Base-by-base conservation (phyloP, 805 yeast species). In the Candida krabiensis region DNA sequence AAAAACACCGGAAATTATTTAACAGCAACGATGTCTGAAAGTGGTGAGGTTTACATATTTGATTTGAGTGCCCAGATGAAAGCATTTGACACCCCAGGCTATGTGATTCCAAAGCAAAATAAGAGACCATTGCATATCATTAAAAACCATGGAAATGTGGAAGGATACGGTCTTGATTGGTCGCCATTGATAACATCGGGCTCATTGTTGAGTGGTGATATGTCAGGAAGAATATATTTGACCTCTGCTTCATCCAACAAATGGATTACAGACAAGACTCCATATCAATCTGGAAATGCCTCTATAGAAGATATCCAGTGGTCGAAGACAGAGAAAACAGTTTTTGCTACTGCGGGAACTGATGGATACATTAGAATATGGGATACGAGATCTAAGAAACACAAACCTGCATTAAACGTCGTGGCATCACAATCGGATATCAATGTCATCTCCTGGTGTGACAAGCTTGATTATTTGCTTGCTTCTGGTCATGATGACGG, bases 401-500 rank as follows among this genome's bases (percentile, higher is more conserved):
- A 88, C 61, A 81, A 79, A 69, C 96, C 97, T 1, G 96, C 96
- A 2, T 69, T 93, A 43, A 82, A 88, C 28, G 88, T 88, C 25
- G 70, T 65, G 40, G 98, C 96, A 0, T 80, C 96, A 11, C 65
- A 70, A 16, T 71, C 86, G 1, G 99, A 93, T 62, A 86, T 93
- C 47, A 93, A 93, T 56, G 99, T 93, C 38, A 84, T 93, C 60
- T 86, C 96, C 36, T 93, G 99, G 99, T 86, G 91, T 66, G 77
- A 76, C 46, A 85, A 86, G 59, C 83, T 90, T 49, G 83, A 83
- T 55, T 89, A 91, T 58, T 69, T 93, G 55, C 71, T 93, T 39
- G 97, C 97, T 0, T 81, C 93, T 33, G 99, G 99, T 52, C 96
- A 93, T 59, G 99, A 93, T 63, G 96, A 90, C 61, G 99, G 99